A percentile compares a stretch with the other conserved stretches of the same genome.
Evolutionary conservation across 495 filamentous ascomycete species (phyloP).

Genomic region (Penicillium canariense): DNA sequence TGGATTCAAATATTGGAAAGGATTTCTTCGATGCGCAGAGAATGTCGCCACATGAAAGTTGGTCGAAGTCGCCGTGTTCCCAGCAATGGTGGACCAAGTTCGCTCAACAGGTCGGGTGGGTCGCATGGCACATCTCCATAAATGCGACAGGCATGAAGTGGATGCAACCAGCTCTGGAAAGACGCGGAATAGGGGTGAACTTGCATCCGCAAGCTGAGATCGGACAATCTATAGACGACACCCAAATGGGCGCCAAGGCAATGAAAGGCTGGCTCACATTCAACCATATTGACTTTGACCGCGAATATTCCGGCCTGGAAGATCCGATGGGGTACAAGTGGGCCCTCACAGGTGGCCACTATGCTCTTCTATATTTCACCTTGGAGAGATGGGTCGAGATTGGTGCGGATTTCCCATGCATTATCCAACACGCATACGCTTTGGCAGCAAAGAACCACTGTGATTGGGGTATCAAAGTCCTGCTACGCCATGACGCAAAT

Average conservation of each 20-base stretch:
- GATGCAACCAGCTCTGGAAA: constrained; percentile 8
- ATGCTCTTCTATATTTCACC: constrained; percentile 15
- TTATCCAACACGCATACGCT: constrained; percentile 4
- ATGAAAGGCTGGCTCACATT: constrained; percentile 8
- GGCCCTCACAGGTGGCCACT: not conserved
- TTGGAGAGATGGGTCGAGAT: constrained; percentile 18
- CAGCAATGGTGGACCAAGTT: constrained; percentile 21
- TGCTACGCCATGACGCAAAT: constrained; percentile 14
- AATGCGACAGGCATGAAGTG: constrained; percentile 1
- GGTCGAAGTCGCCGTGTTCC: constrained; percentile 11
- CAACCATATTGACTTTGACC: not conserved
- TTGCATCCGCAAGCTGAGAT: not conserved
- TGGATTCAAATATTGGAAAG: constrained; percentile 18
- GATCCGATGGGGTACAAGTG: constrained; percentile 10
- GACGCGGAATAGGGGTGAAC: not conserved
- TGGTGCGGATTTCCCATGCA: not conserved
- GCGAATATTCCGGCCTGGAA: not conserved
- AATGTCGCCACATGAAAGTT: not conserved
- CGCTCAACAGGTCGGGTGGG: constrained; percentile 30
- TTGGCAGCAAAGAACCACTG: constrained; percentile 14
- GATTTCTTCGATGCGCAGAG: constrained; percentile 1
- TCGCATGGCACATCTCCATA: constrained; percentile 25
- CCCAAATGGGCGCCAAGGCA: not conserved
- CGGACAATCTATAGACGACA: not conserved
- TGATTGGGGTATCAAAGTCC: constrained; percentile 12